Evolutionary conservation across 352 stramenopile genomes (phyloP), one percentile per base, ranked within the genome.

Genomic region (Globisporangium abappressorium): DNA sequence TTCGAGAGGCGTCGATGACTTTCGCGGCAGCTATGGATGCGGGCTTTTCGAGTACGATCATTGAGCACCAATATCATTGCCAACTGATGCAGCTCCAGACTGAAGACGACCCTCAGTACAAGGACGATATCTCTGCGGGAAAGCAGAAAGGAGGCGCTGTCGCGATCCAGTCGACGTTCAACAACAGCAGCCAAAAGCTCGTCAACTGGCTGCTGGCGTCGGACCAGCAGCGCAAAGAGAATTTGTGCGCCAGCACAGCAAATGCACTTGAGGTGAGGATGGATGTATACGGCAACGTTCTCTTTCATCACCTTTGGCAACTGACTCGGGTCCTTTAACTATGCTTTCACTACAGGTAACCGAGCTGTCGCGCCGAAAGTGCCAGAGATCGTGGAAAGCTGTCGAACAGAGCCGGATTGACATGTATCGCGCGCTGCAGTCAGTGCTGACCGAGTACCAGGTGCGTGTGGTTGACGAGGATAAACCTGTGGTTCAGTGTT

Each of bases 371-470:
- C 77, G 87, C 26, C 75, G 76, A 20, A 91, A 89, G 57, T 95
- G 87, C 41, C 78, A 79, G 6, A 60, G 78, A 46, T 82, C 81
- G 0, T 95, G 85, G 84, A 72, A 80, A 65, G 62, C 57, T 3
- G 77, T 93, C 14, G 85, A 95, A 64, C 73, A 79, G 8, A 82
- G 84, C 36, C 77, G 85, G 26, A 64, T 94, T 18, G 84, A 80
- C 34, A 86, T 92, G 79, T 94, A 84, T 33, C 82, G 85, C 1
- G 66, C 76, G 46, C 68, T 92, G 11, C 87, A 95, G 70, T 81
- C 68, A 0, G 76, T 95, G 1, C 71, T 95, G 20, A 90, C 81
- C 47, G 87, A 93, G 18, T 95, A 93, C 49, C 87, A 95, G 77
- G 87, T 93, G 7, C 6, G 54, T 22, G 3, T 34, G n/a, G 7